Conservation (phyloP, 208 protist species). For the Leishmania mexicana region DNA sequence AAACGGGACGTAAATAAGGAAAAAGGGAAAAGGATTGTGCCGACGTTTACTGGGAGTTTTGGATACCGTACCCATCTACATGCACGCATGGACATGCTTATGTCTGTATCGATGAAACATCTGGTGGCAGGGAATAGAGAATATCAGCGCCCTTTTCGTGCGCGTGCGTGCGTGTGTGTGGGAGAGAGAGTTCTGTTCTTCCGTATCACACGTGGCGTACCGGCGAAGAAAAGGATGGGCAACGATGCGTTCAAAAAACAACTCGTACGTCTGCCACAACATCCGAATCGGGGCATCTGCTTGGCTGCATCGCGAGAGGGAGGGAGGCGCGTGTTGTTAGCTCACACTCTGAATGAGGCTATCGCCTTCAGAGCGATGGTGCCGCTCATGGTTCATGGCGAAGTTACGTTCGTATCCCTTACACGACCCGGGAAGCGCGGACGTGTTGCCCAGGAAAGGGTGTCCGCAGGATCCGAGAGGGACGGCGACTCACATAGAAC, state of each 20-base stretch:
- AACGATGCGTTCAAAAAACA: neutral
- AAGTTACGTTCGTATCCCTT: neutral
- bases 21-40: neutral
- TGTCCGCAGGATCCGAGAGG: neutral
- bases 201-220: neutral
- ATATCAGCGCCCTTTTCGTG: neutral
- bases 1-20: neutral
- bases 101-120: neutral
- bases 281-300: neutral
- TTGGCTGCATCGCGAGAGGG: neutral
- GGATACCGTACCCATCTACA: neutral
- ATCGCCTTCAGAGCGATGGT: neutral
- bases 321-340: too few relatives aligned
- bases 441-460: neutral
- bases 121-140: neutral
- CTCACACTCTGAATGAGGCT: neutral
- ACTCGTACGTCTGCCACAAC: neutral
- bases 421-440: neutral
- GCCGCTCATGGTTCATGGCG: neutral
- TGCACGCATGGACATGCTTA: neutral
- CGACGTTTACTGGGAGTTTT: neutral
- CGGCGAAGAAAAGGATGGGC: neutral
- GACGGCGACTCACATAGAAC: neutral
- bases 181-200: neutral
- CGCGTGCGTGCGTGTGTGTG: neutral